phyloP scores from a whole-genome alignment of 106 monocot genomes.

The Dendrobium chrysotoxum region DNA sequence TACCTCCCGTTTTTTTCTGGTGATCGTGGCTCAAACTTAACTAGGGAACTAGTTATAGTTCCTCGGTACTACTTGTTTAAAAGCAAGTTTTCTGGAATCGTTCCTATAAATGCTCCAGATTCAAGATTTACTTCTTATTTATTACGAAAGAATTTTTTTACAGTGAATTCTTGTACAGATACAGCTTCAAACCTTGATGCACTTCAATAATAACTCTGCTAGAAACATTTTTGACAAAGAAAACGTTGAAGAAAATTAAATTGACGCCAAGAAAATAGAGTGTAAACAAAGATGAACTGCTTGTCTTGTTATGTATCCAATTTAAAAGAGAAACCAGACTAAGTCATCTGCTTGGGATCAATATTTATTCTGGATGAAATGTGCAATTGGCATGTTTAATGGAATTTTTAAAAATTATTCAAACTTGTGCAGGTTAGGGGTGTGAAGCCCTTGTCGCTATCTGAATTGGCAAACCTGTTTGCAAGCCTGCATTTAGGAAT shows the following conservation, averaged over 20 bases:
- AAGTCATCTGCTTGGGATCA: neutral
- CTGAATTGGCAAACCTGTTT: conserved; percentile 86
- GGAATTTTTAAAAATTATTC: neutral
- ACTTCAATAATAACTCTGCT: neutral
- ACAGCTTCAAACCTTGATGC: neutral
- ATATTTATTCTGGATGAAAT: conserved; percentile 5
- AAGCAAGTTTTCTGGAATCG: neutral
- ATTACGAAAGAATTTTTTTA: neutral
- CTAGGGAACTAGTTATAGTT: neutral
- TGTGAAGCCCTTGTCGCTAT: conserved; percentile 73
- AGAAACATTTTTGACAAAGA: neutral
- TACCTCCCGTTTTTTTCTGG: neutral
- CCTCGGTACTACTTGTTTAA: neutral
- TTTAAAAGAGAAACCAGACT: neutral
- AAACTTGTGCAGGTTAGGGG: conserved; percentile 75
- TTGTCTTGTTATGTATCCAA: neutral
- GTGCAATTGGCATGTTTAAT: neutral
- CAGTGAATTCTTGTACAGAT: neutral
- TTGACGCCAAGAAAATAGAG: neutral
- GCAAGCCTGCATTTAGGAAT: conserved; percentile 65
- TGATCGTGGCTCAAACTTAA: neutral
- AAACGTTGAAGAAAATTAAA: neutral
- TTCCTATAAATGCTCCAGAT: neutral
- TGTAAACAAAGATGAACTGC: neutral
- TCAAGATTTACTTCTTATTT: neutral